These are phyloP conservation scores for Skeletonema costatum DNA, from an alignment of 108 stramenopile species.

Conservation along the genomic window DNA sequence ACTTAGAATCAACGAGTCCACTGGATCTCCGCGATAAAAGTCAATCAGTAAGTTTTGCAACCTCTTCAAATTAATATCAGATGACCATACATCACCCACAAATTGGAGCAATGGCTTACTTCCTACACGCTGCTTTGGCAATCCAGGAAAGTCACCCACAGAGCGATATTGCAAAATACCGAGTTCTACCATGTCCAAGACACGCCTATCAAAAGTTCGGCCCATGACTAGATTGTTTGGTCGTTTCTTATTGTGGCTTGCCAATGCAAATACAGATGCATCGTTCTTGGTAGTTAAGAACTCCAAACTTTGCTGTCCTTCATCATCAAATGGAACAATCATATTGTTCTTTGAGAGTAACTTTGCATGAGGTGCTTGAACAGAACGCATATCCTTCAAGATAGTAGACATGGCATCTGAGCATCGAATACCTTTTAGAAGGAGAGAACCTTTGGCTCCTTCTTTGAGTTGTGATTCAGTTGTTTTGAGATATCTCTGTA, in stretches of 20 bases:
- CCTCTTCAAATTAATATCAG: conserved; percentile 61
- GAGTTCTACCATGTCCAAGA: conserved; percentile 98
- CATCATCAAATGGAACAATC: conserved; percentile 84
- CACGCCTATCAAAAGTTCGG: conserved; percentile 92
- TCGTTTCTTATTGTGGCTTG: conserved; percentile 98
- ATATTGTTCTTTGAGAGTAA: conserved; percentile 86
- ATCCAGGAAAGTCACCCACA: conserved; percentile 76
- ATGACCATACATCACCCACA: conserved; percentile 91
- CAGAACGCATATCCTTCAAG: conserved; percentile 81
- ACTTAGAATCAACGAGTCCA: conserved; percentile 82
- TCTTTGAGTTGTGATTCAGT: conserved; percentile 77
- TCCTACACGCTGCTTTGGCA: conserved; percentile 85
- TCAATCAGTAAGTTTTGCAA: conserved; percentile 94
- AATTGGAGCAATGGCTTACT: conserved; percentile 92
- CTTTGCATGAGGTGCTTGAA: conserved; percentile 85
- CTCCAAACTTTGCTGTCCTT: conserved; percentile 81
- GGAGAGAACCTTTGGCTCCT: conserved; percentile 72
- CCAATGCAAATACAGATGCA: conserved; percentile 90
- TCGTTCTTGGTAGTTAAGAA: conserved; percentile 96
- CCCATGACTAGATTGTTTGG: conserved; percentile 98
- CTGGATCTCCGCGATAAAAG: conserved; percentile 95
- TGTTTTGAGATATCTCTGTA: conserved; percentile 85
- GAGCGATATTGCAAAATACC: conserved; percentile 87
- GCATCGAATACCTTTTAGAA: conserved; percentile 89
- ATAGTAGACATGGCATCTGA: conserved; percentile 84